These are phyloP conservation scores for Pythium volutum DNA, from an alignment of 352 stramenopile genomes.

Conservation along the genomic window DNA sequence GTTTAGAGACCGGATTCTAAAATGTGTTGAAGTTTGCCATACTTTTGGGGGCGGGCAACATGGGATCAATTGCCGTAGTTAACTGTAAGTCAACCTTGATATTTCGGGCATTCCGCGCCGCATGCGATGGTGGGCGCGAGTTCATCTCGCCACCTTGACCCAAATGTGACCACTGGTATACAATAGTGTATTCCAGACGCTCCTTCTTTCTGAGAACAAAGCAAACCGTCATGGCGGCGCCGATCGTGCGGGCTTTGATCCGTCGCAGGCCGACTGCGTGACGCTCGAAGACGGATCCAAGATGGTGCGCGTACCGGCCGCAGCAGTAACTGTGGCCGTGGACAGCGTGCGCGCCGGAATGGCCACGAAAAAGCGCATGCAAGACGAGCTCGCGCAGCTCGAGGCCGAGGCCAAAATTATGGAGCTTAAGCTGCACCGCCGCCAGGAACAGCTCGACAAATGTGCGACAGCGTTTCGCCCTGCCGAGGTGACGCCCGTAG, in stretches of 20 bases:
- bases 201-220: no score
- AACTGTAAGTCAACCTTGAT: no score
- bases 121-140: no score
- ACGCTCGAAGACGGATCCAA: constrained; percentile 23
- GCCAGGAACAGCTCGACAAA: constrained; percentile 53
- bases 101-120: no score
- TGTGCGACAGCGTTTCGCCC: constrained; percentile 32
- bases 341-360: constrained; percentile 28
- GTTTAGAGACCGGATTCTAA: background rate
- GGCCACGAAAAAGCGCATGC: constrained; percentile 34
- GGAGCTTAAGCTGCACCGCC: constrained; percentile 43
- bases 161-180: no score
- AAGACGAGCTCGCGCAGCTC: constrained; percentile 28
- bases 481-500: constrained; percentile 12
- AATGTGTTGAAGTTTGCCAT: no score
- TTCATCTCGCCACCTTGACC: no score
- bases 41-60: no score
- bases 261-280: constrained; percentile 12
- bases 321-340: constrained; percentile 36
- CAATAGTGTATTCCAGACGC: no score
- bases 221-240: constrained; percentile 3
- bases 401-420: constrained; percentile 40
- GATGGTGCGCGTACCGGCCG: constrained; percentile 44
- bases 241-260: constrained; percentile 2
- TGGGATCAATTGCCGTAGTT: no score